Base-by-base conservation (phyloP, 768 basidiomycete genomes). In the Leccinum boreale region DNA sequence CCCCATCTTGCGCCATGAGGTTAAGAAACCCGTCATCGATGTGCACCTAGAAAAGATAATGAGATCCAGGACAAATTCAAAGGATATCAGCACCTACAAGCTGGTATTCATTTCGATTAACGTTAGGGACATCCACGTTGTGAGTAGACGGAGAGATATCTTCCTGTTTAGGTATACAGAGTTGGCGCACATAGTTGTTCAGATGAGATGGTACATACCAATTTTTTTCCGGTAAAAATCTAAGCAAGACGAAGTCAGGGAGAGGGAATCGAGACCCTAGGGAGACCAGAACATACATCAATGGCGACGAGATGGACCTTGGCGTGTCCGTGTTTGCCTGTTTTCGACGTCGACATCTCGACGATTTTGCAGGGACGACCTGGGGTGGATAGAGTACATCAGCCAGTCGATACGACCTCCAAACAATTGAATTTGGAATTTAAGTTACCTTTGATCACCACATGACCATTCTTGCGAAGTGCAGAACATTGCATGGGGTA, bases 301-400 rank as follows among this genome's bases (percentile, higher is more conserved):
- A 92, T 91, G 73, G 87, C 97, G 67, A 98, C 85, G 62, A 99
- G 84, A 78, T 98, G 94, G 72, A 98, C 97, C 79, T 98, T 99
- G 76, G 97, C 96, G 81, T 99, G 96, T 69, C 96, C 96, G 81
- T 98, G 96, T 86, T 98, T 98, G 69, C 96, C 95, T 50, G 94
- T 96, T 86, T 98, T 98, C 74, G 95, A 98, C 79, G 95, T 97
- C 62, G 94, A 96, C 95, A 97, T 98, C 75, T 97, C 94, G 68
- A 94, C 87, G 78, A 94, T 94, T 82, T 98, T 98, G 91, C 95
- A 98, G 65, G 95, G 95, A 67, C 94, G 86, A 66, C 81, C 89
- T 90, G 45, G 26, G 26, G 63, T 26, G 48, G 21, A 35, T 31
- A 12, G 33, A 26, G 45, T 9, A 29, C 5, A 46, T 53, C 21